phyloP scores from a whole-genome alignment of 1,139 yeast genomes.

The Blastobotrys arbuscula region DNA sequence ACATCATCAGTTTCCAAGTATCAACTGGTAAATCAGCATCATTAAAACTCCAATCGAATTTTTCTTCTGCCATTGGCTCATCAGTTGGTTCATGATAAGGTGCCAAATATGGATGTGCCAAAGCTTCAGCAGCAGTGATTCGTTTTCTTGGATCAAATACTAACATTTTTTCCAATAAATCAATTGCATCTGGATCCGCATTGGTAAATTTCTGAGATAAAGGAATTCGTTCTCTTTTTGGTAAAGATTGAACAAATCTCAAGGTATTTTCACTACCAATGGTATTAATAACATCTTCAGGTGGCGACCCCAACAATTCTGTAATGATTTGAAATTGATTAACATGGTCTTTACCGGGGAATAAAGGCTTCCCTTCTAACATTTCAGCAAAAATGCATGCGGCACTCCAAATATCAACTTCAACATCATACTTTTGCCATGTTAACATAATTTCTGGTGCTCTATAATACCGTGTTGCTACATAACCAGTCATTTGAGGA shows the following conservation, averaged over 20 bases:
- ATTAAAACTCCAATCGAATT: constrained; percentile 97
- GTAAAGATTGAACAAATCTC: constrained; percentile 88
- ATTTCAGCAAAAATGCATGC: constrained; percentile 98
- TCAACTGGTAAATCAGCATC: constrained; percentile 97
- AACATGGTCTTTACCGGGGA: constrained; percentile 98
- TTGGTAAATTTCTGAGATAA: constrained; percentile 76
- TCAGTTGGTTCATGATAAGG: constrained; percentile 99
- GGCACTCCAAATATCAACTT: constrained; percentile 99
- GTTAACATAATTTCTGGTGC: constrained; percentile 99
- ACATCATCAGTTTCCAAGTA: constrained; percentile 99
- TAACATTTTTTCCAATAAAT: constrained; percentile 80
- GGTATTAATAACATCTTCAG: constrained; percentile 91
- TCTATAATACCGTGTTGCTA: constrained; percentile 90
- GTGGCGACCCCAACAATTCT: constrained; percentile 93
- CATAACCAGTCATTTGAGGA: constrained; percentile 99
- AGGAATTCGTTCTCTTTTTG: constrained; percentile 88
- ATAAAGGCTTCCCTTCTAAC: constrained; percentile 97
- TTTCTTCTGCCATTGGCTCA: constrained; percentile 90
- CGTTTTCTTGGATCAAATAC: constrained; percentile 93
- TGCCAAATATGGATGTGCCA: constrained; percentile 85
- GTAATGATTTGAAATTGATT: constrained; percentile 97
- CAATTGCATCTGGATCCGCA: constrained; percentile 87
- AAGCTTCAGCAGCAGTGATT: constrained; percentile 85
- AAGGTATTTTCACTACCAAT: constrained; percentile 94
- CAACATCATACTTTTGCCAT: constrained; percentile 99